Evolutionary conservation across 1,284 basidiomycete genomes (phyloP).

Genomic region (Cystobasidium pallidum): DNA sequence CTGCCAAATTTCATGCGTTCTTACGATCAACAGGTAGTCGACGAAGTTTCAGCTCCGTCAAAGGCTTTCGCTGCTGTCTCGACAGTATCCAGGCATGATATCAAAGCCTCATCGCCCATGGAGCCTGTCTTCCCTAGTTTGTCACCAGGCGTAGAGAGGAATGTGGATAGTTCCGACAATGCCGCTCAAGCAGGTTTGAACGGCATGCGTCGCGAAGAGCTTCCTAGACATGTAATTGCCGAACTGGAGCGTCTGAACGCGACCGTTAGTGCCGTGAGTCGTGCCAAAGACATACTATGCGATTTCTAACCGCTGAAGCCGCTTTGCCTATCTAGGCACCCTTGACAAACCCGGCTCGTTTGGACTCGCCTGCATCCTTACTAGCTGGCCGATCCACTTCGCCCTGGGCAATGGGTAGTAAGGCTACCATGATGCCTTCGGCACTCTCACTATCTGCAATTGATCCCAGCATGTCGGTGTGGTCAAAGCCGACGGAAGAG

Average conservation of each 20-base stretch:
- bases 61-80: conserved; percentile 12
- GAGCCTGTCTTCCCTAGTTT: conserved; percentile 37
- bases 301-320: conserved; percentile 1
- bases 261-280: conserved; percentile 35
- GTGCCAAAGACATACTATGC: no score
- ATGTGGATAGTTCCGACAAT: not conserved
- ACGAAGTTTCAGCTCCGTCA: conserved; percentile 23
- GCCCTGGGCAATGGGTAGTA: conserved; percentile 27
- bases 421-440: conserved; percentile 29
- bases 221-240: conserved; percentile 31
- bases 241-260: conserved; percentile 38
- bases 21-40: conserved; percentile 26
- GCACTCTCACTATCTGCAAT: conserved; percentile 19
- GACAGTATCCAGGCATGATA: not conserved
- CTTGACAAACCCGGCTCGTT: conserved; percentile 26
- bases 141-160: not conserved
- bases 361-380: conserved; percentile 25
- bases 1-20: conserved; percentile 4
- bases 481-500: conserved; percentile 39
- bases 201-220: conserved; percentile 7
- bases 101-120: conserved; percentile 7
- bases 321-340: not conserved
- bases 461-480: conserved; percentile 44
- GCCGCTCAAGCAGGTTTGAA: not conserved
- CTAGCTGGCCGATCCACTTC: conserved; percentile 34